Evolutionary conservation across 176 grass and related monocot species (phyloP).

Genomic region (Phoenix dactylifera): DNA sequence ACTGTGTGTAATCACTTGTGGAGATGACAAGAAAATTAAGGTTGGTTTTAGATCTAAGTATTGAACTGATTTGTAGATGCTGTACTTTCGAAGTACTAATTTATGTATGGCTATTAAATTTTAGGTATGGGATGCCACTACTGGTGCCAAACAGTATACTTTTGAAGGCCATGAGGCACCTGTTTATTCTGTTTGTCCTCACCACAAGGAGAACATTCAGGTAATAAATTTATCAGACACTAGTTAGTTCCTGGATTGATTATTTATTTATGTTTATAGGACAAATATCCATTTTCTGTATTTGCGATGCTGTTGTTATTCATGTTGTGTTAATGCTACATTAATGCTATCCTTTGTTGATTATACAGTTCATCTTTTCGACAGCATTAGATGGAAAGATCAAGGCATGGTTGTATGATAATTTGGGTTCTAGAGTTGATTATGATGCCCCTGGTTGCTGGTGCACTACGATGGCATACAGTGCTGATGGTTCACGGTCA

Average conservation of each 20-base stretch:
- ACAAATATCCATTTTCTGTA: too few species aligned
- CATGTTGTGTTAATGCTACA: slow-evolving; percentile 1
- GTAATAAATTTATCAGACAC: slow-evolving; percentile 9
- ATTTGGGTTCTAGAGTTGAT: slow-evolving; percentile 96
- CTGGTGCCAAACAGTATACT: slow-evolving; percentile 62
- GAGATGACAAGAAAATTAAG: slow-evolving; percentile 98
- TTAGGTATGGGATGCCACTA: slow-evolving; percentile 94
- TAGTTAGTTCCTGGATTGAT: too few species aligned
- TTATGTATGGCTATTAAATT: slow-evolving; percentile 12
- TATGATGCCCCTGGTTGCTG: slow-evolving; percentile 99
- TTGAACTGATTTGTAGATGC: background rate
- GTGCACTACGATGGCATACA: slow-evolving; percentile 99
- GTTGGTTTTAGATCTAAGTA: slow-evolving; percentile 19
- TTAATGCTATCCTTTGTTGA: slow-evolving; percentile 5
- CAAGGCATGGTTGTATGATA: slow-evolving; percentile 98
- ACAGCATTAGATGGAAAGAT: slow-evolving; percentile 99
- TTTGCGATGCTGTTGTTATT: background rate
- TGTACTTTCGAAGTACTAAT: slow-evolving; percentile 7
- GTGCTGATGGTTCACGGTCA: slow-evolving; percentile 89
- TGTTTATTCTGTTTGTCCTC: slow-evolving; percentile 98
- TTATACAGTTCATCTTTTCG: slow-evolving; percentile 88
- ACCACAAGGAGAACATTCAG: slow-evolving; percentile 96
- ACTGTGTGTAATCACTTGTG: slow-evolving; percentile 90
- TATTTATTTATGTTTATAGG: too few species aligned
- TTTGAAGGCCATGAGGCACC: slow-evolving; percentile 99